Percentiles rank a stretch among this genome's conserved stretches.
Evolutionary conservation across 1,284 basidiomycete genomes (phyloP).

Genomic region (Volvariella volvacea): DNA sequence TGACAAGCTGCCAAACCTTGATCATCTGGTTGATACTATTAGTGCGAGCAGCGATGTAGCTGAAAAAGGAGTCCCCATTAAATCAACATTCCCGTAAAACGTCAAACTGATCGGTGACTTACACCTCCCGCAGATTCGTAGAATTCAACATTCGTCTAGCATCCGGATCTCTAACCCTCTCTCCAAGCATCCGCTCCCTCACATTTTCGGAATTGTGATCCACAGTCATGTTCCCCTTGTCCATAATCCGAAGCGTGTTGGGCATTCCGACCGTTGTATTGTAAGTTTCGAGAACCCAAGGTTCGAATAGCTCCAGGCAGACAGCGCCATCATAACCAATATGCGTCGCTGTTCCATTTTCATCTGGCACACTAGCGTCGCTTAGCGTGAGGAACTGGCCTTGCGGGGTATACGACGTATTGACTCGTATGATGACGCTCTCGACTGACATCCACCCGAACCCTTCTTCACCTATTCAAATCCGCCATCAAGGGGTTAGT

Average conservation of each 20-base stretch:
- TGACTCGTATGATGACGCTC: slow-evolving; percentile 29
- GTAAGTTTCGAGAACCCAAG: slow-evolving; percentile 34
- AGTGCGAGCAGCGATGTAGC: slow-evolving; percentile 24
- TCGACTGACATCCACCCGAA: slow-evolving; percentile 30
- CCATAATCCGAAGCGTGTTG: slow-evolving; percentile 21
- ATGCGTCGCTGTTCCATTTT: slow-evolving; percentile 18
- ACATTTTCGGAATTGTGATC: slow-evolving; percentile 11
- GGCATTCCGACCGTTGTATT: slow-evolving; percentile 26
- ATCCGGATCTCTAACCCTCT: slow-evolving; percentile 12
- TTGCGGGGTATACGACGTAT: slow-evolving; percentile 28
- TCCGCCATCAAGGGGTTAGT: neutral
- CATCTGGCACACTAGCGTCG: slow-evolving; percentile 17
- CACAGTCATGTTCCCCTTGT: slow-evolving; percentile 17
- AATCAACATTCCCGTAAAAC: neutral
- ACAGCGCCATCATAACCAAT: slow-evolving; percentile 35
- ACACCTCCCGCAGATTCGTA: slow-evolving; percentile 18
- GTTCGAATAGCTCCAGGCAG: slow-evolving; percentile 34
- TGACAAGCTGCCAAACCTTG: no score
- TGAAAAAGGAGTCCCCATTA: slow-evolving; percentile 4
- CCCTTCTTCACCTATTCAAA: slow-evolving; percentile 18
- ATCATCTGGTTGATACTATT: slow-evolving; percentile 33
- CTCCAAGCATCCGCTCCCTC: slow-evolving; percentile 12
- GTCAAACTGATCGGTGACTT: slow-evolving; percentile 5
- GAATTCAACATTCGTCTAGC: slow-evolving; percentile 23
- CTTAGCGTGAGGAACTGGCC: slow-evolving; percentile 24